A percentile compares a stretch with the other conserved stretches of the same genome.
phyloP scores from a whole-genome alignment of 2,329 filamentous ascomycete species.

The Pseudogymnoascus sp. region DNA sequence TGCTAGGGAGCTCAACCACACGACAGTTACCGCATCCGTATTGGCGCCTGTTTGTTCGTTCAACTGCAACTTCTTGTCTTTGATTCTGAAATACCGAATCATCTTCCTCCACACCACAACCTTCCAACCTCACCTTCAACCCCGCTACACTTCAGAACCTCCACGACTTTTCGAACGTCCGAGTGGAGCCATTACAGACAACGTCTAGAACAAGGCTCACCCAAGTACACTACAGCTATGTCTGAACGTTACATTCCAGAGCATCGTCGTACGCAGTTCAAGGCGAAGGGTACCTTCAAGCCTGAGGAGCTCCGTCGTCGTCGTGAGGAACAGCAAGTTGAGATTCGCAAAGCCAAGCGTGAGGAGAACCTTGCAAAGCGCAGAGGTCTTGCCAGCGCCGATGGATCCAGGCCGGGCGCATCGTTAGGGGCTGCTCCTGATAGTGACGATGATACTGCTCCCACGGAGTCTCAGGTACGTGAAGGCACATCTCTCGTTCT shows the following conservation, averaged over 20 bases:
- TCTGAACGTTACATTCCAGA: conserved; percentile 98
- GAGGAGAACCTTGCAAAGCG: conserved; percentile 99
- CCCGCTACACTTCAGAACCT: conserved; percentile 3
- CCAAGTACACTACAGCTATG: conserved; percentile 47
- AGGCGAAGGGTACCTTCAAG: conserved; percentile 99
- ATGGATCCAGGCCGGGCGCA: conserved; percentile 64
- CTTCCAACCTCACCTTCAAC: conserved; percentile 8
- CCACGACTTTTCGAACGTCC: conserved; percentile 2
- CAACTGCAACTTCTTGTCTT: conserved; percentile 9
- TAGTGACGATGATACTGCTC: conserved; percentile 93
- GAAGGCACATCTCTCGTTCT: conserved; percentile 8
- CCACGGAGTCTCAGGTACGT: conserved; percentile 92
- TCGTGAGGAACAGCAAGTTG: conserved; percentile 97
- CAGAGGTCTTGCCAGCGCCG: conserved; percentile 80
- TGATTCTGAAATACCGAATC: conserved; percentile 7
- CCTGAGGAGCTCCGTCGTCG: conserved; percentile 96
- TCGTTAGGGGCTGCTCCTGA: conserved; percentile 82
- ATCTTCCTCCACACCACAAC: conserved; percentile 7
- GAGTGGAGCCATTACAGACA: conserved; percentile 8
- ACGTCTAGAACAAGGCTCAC: conserved; percentile 6
- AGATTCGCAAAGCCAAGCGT: conserved; percentile 97
- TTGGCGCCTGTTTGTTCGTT: conserved; percentile 7
- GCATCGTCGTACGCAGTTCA: conserved; percentile 98
- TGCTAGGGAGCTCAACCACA: conserved; percentile 3
- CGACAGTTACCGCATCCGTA: conserved; percentile 8